Evolutionary conservation across 108 stramenopile species (phyloP).

Genomic region (Schizochytrium sp.): DNA sequence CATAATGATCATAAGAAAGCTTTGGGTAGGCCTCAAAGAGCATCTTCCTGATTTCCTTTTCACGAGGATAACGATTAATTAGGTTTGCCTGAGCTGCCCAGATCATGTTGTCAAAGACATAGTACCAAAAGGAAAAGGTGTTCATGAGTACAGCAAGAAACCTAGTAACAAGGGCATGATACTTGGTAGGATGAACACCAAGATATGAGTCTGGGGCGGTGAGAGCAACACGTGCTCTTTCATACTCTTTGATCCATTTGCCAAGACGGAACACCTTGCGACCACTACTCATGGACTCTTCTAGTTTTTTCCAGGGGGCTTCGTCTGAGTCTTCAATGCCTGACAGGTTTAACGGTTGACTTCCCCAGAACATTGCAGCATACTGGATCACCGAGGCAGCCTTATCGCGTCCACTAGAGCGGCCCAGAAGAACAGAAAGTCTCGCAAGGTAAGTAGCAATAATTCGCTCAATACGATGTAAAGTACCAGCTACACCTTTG

Average conservation of each 20-base stretch:
- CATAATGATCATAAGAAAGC: constrained; percentile 15
- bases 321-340: constrained; percentile 1
- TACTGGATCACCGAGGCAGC: constrained; percentile 34
- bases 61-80: constrained; percentile 30
- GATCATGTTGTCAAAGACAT: constrained; percentile 51
- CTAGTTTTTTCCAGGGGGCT: constrained; percentile 52
- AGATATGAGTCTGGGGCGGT: constrained; percentile 50
- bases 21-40: neutral
- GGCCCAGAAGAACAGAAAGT: constrained; percentile 36
- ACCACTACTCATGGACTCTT: constrained; percentile 55
- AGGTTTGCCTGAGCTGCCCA: constrained; percentile 58
- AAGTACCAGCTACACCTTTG: neutral
- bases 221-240: constrained; percentile 42
- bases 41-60: neutral
- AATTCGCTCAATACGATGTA: neutral
- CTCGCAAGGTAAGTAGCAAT: constrained; percentile 44
- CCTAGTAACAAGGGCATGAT: neutral
- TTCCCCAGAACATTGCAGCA: constrained; percentile 50
- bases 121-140: constrained; percentile 53
- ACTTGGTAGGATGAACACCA: neutral
- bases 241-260: constrained; percentile 59
- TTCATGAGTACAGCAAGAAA: constrained; percentile 52
- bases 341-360: constrained; percentile 48
- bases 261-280: constrained; percentile 58
- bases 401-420: constrained; percentile 48